phyloP scores from a whole-genome alignment of 2,329 filamentous ascomycete species.

The Talaromyces sp. region DNA sequence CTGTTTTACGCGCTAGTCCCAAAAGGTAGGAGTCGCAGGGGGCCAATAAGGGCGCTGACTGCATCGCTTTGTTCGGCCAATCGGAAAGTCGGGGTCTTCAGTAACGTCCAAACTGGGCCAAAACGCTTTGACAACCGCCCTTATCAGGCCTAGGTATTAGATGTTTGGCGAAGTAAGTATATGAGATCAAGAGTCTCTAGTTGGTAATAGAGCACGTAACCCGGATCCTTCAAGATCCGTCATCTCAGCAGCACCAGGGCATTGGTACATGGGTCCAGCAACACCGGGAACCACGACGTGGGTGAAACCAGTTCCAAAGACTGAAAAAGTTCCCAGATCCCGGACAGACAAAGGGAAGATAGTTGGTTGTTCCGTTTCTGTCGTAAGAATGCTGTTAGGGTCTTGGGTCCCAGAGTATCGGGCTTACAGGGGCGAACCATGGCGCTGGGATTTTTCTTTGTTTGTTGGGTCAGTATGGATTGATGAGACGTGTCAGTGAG shows the following conservation, averaged over 20 bases:
- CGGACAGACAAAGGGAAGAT: neutral
- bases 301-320: neutral
- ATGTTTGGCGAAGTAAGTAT: no score
- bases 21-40: neutral
- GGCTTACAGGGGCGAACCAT: neutral
- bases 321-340: neutral
- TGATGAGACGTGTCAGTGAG: neutral
- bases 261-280: neutral
- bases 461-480: neutral
- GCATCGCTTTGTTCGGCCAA: neutral
- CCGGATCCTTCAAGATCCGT: neutral
- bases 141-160: neutral
- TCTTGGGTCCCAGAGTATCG: neutral
- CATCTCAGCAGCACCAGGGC: neutral
- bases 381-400: neutral
- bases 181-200: no score
- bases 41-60: neutral
- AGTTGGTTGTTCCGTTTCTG: no score
- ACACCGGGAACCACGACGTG: neutral
- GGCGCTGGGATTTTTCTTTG: neutral
- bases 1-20: neutral
- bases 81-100: neutral
- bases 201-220: neutral
- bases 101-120: neutral
- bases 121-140: neutral